Percentiles rank a stretch among this genome's conserved stretches.
These are phyloP conservation scores for Myxozyma geophila DNA, from an alignment of 805 yeast species.

Conservation along the genomic window DNA sequence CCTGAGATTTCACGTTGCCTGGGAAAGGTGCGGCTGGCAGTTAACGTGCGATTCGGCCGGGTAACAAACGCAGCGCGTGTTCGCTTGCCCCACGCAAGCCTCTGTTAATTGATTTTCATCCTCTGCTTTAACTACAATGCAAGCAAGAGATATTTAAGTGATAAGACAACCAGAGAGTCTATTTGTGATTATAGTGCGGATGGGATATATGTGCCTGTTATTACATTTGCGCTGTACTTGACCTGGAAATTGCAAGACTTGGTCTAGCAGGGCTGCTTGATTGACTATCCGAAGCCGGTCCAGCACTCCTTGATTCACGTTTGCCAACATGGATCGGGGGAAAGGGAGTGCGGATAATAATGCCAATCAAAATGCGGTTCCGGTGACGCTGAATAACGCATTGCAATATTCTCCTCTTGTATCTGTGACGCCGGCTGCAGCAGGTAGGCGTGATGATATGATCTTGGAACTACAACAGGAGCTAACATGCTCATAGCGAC, in stretches of 20 bases:
- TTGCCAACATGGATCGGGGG: not conserved
- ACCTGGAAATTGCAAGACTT: not conserved
- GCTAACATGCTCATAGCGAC: constrained; percentile 3
- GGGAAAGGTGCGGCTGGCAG: no score
- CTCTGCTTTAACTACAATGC: no score
- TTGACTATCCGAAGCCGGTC: not conserved
- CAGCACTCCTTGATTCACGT: not conserved
- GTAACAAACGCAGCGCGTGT: no score
- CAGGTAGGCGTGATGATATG: constrained; percentile 13
- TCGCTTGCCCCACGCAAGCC: no score
- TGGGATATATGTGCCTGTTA: no score
- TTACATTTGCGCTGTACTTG: not conserved
- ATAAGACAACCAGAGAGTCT: no score
- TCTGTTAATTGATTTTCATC: no score
- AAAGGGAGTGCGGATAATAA: not conserved
- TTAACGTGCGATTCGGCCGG: no score
- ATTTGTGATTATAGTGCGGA: no score
- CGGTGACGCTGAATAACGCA: constrained; percentile 15
- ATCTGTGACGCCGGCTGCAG: constrained; percentile 27
- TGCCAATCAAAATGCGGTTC: constrained; percentile 4
- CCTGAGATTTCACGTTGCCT: no score
- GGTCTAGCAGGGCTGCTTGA: not conserved
- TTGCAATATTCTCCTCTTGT: constrained; percentile 31
- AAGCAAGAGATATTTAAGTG: no score
- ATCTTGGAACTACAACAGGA: not conserved